phyloP scores from a whole-genome alignment of 768 basidiomycete genomes.

The Podaxis sp. region DNA sequence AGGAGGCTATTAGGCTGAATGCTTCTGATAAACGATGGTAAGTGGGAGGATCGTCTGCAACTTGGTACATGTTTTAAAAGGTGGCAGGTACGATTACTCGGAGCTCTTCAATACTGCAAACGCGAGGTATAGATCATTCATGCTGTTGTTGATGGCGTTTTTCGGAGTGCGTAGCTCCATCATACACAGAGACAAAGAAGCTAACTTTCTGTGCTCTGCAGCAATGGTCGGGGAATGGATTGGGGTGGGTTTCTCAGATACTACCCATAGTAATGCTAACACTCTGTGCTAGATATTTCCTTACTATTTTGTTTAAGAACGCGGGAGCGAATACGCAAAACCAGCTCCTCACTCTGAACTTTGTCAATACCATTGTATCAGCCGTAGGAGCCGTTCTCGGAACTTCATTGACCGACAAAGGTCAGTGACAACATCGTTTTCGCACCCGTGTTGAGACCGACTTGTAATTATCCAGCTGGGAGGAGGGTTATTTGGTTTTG shows the following conservation, averaged over 20 bases:
- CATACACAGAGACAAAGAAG: neutral
- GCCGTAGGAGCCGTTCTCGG: slow-evolving; percentile 37
- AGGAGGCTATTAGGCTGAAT: slow-evolving; percentile 42
- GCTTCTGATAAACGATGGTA: slow-evolving; percentile 57
- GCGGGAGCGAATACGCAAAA: slow-evolving; percentile 37
- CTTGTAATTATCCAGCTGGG: slow-evolving; percentile 24
- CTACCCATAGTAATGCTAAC: neutral
- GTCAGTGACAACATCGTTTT: slow-evolving; percentile 11
- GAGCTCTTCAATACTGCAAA: slow-evolving; percentile 44
- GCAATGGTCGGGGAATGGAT: slow-evolving; percentile 54
- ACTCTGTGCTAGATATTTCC: slow-evolving; percentile 30
- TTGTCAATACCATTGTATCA: slow-evolving; percentile 38
- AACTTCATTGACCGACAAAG: slow-evolving; percentile 36
- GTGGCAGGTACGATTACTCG: slow-evolving; percentile 44
- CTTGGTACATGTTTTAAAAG: neutral
- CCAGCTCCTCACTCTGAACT: slow-evolving; percentile 33
- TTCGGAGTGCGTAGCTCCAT: slow-evolving; percentile 34
- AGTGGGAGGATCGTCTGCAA: slow-evolving; percentile 12
- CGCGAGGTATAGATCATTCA: slow-evolving; percentile 39
- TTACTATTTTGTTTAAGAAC: slow-evolving; percentile 36
- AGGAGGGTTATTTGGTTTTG: slow-evolving; percentile 43
- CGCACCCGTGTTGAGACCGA: neutral
- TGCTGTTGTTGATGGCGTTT: slow-evolving; percentile 50
- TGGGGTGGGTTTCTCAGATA: slow-evolving; percentile 29
- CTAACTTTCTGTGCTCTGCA: slow-evolving; percentile 11